A percentile compares a stretch with the other conserved stretches of the same genome.
These are phyloP conservation scores for Przewalskia tangutica DNA, from an alignment of 257 asterid species.

Conservation along the genomic window DNA sequence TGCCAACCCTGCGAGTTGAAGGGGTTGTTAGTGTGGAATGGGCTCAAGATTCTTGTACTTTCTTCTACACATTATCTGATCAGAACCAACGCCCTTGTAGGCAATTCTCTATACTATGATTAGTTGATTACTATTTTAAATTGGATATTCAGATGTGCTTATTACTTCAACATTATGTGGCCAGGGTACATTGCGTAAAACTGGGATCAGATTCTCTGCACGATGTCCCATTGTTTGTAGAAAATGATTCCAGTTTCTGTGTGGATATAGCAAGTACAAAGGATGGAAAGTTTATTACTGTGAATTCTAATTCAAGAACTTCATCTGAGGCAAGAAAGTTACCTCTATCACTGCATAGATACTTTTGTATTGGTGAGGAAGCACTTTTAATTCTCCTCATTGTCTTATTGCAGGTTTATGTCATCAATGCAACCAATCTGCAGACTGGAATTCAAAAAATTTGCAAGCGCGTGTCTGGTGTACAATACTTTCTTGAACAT, in stretches of 20 bases:
- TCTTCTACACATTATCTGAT: slow-evolving; percentile 70
- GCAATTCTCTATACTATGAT: slow-evolving; percentile 24
- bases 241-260: slow-evolving; percentile 74
- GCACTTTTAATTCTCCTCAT: slow-evolving; percentile 4
- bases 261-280: slow-evolving; percentile 85
- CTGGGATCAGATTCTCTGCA: slow-evolving; percentile 45
- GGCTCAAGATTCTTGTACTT: slow-evolving; percentile 62
- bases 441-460: slow-evolving; percentile 45
- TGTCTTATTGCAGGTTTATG: slow-evolving; percentile 58
- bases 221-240: slow-evolving; percentile 47
- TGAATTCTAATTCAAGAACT: slow-evolving; percentile 95
- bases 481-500: slow-evolving; percentile 85
- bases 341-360: slow-evolving; percentile 20
- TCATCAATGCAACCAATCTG: slow-evolving; percentile 48
- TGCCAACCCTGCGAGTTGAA: slow-evolving; percentile 37
- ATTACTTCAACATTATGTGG: slow-evolving; percentile 12
- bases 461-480: slow-evolving; percentile 73
- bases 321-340: slow-evolving; percentile 93
- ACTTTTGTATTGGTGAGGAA: background rate
- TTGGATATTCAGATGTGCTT: slow-evolving; percentile 2
- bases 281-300: slow-evolving; percentile 84
- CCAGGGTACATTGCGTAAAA: slow-evolving; percentile 57
- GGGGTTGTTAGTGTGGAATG: slow-evolving; percentile 94
- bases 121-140: slow-evolving; percentile 5
- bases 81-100: slow-evolving; percentile 87